Evolutionary conservation across 2,329 filamentous ascomycete species (phyloP).

Genomic region (Arthroderma sp.): DNA sequence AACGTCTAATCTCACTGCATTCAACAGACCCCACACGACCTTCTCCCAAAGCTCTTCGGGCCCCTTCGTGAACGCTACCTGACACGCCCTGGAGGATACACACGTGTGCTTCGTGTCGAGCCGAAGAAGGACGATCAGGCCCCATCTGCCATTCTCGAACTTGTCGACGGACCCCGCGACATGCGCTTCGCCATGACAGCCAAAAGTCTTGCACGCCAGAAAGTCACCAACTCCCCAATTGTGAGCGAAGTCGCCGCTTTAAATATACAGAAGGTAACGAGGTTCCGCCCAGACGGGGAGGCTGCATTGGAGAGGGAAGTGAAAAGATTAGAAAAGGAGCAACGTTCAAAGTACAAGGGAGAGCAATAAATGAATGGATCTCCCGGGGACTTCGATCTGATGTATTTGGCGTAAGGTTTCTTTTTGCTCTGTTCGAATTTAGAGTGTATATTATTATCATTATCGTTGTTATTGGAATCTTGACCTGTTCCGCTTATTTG

Average conservation of each 20-base stretch:
- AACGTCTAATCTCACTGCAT: not conserved
- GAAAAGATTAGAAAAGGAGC: slow-evolving; percentile 25
- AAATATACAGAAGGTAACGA: slow-evolving; percentile 75
- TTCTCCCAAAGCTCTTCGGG: slow-evolving; percentile 75
- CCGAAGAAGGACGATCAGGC: slow-evolving; percentile 80
- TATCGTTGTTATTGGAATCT: too few species aligned
- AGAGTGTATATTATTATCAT: too few species aligned
- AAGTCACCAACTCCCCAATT: slow-evolving; percentile 38
- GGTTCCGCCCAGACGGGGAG: slow-evolving; percentile 55
- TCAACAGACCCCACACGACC: slow-evolving; percentile 26
- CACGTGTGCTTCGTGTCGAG: slow-evolving; percentile 83
- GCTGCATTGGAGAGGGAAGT: slow-evolving; percentile 52
- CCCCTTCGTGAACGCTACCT: slow-evolving; percentile 68
- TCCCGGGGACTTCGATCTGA: too few species aligned
- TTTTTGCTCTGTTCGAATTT: too few species aligned
- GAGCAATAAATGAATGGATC: too few species aligned
- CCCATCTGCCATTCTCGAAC: slow-evolving; percentile 76
- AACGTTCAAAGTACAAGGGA: not conserved
- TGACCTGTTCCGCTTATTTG: too few species aligned
- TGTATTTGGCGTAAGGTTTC: too few species aligned
- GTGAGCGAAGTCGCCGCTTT: slow-evolving; percentile 58
- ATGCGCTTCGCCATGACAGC: slow-evolving; percentile 92
- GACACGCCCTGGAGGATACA: slow-evolving; percentile 77
- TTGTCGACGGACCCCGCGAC: slow-evolving; percentile 88
- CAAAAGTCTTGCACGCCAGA: slow-evolving; percentile 56